phyloP scores from a whole-genome alignment of 768 basidiomycete species.

The Harrya chromipes region DNA sequence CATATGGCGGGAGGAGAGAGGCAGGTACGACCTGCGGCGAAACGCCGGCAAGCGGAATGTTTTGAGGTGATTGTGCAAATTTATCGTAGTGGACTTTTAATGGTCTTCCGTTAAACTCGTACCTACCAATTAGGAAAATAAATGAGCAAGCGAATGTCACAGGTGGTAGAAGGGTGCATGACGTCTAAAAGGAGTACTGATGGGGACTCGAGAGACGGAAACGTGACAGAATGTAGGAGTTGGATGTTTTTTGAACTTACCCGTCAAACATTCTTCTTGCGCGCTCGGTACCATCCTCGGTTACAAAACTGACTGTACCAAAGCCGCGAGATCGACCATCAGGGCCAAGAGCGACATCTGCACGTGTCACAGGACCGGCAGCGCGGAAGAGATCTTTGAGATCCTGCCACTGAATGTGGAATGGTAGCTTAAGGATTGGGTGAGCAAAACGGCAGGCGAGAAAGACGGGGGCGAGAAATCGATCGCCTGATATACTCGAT shows the following conservation, averaged over 20 bases:
- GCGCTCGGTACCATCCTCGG: conserved; percentile 77
- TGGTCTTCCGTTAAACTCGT: conserved; percentile 81
- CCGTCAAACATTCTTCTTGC: conserved; percentile 90
- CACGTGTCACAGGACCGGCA: conserved; percentile 85
- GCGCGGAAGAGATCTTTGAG: conserved; percentile 93
- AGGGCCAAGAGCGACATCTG: conserved; percentile 83
- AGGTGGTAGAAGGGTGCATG: not conserved
- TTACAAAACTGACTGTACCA: conserved; percentile 86
- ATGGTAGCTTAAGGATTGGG: conserved; percentile 63
- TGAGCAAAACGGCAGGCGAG: conserved; percentile 14
- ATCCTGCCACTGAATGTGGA: conserved; percentile 97
- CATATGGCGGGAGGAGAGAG: conserved; percentile 19
- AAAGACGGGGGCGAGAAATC: not conserved
- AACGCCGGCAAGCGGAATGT: conserved; percentile 23
- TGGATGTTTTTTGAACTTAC: conserved; percentile 42
- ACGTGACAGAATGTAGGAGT: not conserved
- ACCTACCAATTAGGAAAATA: conserved; percentile 42
- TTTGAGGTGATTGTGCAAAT: conserved; percentile 47
- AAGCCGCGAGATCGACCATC: conserved; percentile 91
- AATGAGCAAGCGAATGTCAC: conserved; percentile 7
- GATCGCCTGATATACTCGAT: conserved; percentile 3
- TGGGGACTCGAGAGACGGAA: not conserved
- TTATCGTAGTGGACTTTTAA: conserved; percentile 93
- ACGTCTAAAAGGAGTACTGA: not conserved
- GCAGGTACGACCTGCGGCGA: conserved; percentile 14